Conservation (phyloP, 371 early-diverging fungal genomes). For the Mucor sp. region DNA sequence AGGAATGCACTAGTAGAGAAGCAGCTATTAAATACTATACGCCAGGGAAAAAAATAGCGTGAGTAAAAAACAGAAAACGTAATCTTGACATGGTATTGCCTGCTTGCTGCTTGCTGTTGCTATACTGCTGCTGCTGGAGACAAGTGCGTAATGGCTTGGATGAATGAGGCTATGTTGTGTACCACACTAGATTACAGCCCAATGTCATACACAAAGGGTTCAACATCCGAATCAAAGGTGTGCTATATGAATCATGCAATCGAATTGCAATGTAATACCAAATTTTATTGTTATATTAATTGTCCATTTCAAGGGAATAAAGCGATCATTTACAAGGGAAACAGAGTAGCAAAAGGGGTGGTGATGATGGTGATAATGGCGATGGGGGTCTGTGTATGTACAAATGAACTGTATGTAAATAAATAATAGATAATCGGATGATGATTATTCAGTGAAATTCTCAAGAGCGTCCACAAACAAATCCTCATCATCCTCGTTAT, state of each 20-base stretch:
- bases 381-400: no score
- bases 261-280: not conserved
- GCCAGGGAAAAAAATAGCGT: slow-evolving; percentile 5
- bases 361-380: no score
- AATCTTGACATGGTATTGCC: not conserved
- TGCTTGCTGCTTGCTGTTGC: no score
- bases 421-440: not conserved
- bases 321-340: not conserved
- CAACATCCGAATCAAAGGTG: not conserved
- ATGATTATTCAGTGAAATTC: slow-evolving; percentile 1
- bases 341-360: not conserved
- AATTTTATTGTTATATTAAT: not conserved
- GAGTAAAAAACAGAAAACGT: not conserved
- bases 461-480: slow-evolving; percentile 30
- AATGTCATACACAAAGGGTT: not conserved
- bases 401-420: not conserved
- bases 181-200: not conserved
- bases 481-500: slow-evolving; percentile 12
- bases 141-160: not conserved
- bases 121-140: not conserved
- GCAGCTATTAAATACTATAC: not conserved
- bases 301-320: not conserved
- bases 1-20: not conserved
- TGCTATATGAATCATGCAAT: not conserved
- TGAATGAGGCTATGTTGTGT: slow-evolving; percentile 3